These are phyloP conservation scores for Talaromyces sp. DNA, from an alignment of 2,329 filamentous ascomycete species.

Conservation along the genomic window DNA sequence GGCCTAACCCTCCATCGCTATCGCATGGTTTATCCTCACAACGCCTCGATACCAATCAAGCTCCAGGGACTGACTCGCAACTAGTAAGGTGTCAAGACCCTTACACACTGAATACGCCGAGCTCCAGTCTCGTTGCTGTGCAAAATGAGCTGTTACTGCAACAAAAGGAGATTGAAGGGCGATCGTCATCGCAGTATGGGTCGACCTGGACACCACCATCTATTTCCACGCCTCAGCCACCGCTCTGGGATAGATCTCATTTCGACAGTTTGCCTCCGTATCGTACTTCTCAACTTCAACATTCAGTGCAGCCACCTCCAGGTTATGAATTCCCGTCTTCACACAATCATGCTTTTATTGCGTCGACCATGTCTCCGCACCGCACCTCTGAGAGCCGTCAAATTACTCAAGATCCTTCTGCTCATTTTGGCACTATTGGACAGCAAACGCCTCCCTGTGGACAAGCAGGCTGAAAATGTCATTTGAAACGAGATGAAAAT, in stretches of 20 bases:
- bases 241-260: not conserved
- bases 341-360: constrained; percentile 38
- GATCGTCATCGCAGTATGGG: constrained; percentile 6
- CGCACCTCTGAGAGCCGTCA: constrained; percentile 25
- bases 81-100: constrained; percentile 14
- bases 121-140: constrained; percentile 26
- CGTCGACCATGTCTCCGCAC: constrained; percentile 23
- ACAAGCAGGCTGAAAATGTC: constrained; percentile 43
- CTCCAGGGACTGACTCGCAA: not conserved
- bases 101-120: constrained; percentile 15
- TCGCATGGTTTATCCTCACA: constrained; percentile 31
- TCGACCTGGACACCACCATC: constrained; percentile 7
- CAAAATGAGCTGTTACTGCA: constrained; percentile 28
- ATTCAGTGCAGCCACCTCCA: constrained; percentile 22
- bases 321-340: constrained; percentile 32
- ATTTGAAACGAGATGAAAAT: not conserved
- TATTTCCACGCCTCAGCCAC: constrained; percentile 3
- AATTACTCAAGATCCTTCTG: constrained; percentile 27
- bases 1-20: constrained; percentile 41
- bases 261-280: constrained; percentile 20
- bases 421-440: constrained; percentile 41
- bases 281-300: constrained; percentile 10
- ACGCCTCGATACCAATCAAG: constrained; percentile 26
- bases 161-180: constrained; percentile 18
- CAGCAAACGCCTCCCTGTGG: constrained; percentile 49